A percentile compares a stretch with the other conserved stretches of the same genome.
Conservation (phyloP, 2,329 filamentous ascomycete genomes). For the Rachicladosporium sp. region DNA sequence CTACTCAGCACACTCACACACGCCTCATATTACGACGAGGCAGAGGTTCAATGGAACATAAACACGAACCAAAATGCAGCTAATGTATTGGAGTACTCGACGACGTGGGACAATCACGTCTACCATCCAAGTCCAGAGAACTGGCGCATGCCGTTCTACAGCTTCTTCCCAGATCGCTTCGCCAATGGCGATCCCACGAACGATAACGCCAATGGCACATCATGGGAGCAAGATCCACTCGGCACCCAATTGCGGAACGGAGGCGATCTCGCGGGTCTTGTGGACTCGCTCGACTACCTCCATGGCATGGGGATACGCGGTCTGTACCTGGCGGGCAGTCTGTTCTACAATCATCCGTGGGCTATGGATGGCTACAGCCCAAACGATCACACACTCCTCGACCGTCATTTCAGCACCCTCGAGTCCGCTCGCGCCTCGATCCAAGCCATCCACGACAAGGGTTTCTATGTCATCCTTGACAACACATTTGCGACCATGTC, state of each 20-base stretch:
- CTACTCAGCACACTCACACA: conserved; percentile 5
- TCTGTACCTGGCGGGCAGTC: conserved; percentile 51
- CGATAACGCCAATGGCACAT: conserved; percentile 49
- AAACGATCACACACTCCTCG: conserved; percentile 48
- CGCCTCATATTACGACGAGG: conserved; percentile 34
- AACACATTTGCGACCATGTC: conserved; percentile 55
- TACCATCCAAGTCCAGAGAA: conserved; percentile 45
- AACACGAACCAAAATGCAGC: conserved; percentile 47
- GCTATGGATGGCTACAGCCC: conserved; percentile 47
- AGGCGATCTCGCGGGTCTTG: conserved; percentile 46
- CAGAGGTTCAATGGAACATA: conserved; percentile 44
- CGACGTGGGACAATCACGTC: conserved; percentile 40
- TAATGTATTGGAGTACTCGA: conserved; percentile 45
- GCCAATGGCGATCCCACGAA: conserved; percentile 54
- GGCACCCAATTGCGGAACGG: conserved; percentile 53
- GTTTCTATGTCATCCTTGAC: conserved; percentile 55
- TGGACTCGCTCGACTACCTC: conserved; percentile 51
- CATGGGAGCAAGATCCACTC: conserved; percentile 48
- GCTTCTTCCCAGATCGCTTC: conserved; percentile 50
- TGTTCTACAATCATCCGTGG: conserved; percentile 54
- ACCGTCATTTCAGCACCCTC: conserved; percentile 51
- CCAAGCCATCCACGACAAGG: conserved; percentile 46
- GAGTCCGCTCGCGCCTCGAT: conserved; percentile 45
- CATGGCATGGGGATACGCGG: conserved; percentile 51
- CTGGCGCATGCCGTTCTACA: conserved; percentile 56